phyloP scores from a whole-genome alignment of 345 rosid genomes.

The Corymbia maculata region DNA sequence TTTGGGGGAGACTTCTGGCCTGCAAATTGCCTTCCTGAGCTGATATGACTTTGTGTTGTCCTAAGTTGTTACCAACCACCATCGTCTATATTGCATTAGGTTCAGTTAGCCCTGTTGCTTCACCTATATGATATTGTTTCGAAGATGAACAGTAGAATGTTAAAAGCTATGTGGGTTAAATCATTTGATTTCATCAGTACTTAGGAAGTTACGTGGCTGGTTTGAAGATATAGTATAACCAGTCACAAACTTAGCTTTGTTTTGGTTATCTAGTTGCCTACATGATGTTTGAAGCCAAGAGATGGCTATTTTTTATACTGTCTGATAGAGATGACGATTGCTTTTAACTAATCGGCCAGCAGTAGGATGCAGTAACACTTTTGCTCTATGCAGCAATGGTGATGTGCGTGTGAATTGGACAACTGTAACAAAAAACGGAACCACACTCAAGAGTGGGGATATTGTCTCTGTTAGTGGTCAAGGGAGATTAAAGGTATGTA shows the following conservation, averaged over 20 bases:
- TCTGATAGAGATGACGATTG: background rate
- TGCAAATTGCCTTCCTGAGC: background rate
- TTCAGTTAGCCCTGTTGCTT: background rate
- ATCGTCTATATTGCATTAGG: background rate
- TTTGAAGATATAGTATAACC: background rate
- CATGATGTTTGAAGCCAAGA: background rate
- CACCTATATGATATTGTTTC: background rate
- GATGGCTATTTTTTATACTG: background rate
- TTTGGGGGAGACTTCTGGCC: background rate
- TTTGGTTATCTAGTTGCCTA: background rate
- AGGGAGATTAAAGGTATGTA: constrained; percentile 75
- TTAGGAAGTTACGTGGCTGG: background rate
- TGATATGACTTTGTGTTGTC: background rate
- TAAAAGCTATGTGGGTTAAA: background rate
- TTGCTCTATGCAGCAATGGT: constrained; percentile 30
- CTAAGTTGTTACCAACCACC: background rate
- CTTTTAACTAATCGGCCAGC: background rate
- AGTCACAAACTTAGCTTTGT: background rate
- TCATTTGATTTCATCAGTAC: background rate
- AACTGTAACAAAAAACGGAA: constrained; percentile 65
- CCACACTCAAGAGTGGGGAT: constrained; percentile 67
- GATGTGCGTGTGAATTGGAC: constrained; percentile 88
- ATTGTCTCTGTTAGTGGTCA: constrained; percentile 78
- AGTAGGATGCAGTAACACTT: background rate
- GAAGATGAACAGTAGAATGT: background rate